Percentiles rank a stretch among this genome's conserved stretches.
These are phyloP conservation scores for Turritis glabra DNA, from an alignment of 345 rosid genomes.

Conservation along the genomic window DNA sequence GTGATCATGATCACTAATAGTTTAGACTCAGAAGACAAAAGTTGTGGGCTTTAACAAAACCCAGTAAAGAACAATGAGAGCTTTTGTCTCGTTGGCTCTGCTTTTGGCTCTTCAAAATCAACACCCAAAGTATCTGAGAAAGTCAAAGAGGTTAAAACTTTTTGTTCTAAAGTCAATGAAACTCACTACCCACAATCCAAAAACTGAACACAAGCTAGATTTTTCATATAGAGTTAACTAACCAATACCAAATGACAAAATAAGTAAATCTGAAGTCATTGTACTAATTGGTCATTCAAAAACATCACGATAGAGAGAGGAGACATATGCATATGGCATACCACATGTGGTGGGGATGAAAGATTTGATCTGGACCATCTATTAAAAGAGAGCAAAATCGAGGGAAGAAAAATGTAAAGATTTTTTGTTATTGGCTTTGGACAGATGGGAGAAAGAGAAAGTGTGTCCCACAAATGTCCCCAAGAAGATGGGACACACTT, in stretches of 20 bases:
- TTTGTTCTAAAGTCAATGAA: background rate
- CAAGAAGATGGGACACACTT: slow-evolving; percentile 45
- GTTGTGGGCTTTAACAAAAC: slow-evolving; percentile 19
- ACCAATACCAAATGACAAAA: no score
- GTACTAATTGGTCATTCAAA: no score
- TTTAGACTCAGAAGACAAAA: slow-evolving; percentile 3
- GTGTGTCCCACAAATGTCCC: slow-evolving; percentile 68
- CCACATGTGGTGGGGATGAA: slow-evolving; percentile 47
- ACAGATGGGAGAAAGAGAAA: slow-evolving; percentile 49
- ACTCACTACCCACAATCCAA: background rate
- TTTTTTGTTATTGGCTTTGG: slow-evolving; percentile 40
- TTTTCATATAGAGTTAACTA: background rate
- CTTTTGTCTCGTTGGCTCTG: slow-evolving; percentile 3
- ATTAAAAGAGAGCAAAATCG: background rate
- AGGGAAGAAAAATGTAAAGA: background rate
- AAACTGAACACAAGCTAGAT: background rate
- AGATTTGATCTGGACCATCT: slow-evolving; percentile 48
- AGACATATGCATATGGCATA: slow-evolving; percentile 30
- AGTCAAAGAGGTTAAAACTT: background rate
- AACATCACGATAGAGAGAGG: background rate
- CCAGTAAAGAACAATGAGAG: slow-evolving; percentile 8
- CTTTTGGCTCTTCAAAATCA: background rate
- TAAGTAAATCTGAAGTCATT: no score
- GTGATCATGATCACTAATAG: slow-evolving; percentile 20
- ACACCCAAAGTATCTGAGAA: background rate